Evolutionary conservation across 331 rosid genomes (phyloP).

Genomic region (Rhamnella rubrinervis): DNA sequence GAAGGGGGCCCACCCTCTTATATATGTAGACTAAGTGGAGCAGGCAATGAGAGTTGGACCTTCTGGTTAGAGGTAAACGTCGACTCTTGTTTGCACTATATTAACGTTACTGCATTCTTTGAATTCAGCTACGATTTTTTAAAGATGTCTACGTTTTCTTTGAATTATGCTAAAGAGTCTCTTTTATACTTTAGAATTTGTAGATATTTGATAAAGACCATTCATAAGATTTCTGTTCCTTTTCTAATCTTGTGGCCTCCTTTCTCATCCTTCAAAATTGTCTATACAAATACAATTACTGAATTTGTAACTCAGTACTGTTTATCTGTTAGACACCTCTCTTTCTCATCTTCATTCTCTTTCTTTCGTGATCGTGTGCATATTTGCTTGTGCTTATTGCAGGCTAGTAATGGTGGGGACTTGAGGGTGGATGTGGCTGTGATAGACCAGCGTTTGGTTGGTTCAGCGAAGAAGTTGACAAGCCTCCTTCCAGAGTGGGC

Average conservation of each 20-base stretch:
- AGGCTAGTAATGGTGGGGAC: slow-evolving; percentile 65
- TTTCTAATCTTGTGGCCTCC: no score
- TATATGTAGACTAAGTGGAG: slow-evolving; percentile 76
- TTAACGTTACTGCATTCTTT: slow-evolving; percentile 7
- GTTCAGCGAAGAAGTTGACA: slow-evolving; percentile 62
- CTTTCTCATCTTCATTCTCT: neutral
- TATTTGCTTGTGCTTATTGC: slow-evolving; percentile 20
- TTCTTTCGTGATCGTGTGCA: neutral
- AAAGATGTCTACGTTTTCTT: neutral
- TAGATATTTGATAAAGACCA: no score
- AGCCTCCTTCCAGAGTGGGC: slow-evolving; percentile 86
- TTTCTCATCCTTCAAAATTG: no score
- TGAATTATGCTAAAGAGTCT: neutral
- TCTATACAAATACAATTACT: no score
- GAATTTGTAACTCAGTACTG: no score
- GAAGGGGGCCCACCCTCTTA: slow-evolving; percentile 76
- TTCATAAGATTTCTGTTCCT: no score
- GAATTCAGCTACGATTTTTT: neutral
- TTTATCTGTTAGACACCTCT: no score
- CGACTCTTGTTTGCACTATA: neutral
- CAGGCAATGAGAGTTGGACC: slow-evolving; percentile 72
- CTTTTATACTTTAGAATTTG: no score
- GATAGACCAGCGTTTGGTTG: slow-evolving; percentile 68
- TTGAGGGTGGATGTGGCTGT: slow-evolving; percentile 80
- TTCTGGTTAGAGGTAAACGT: slow-evolving; percentile 91